A percentile compares a stretch with the other conserved stretches of the same genome.
phyloP scores from a whole-genome alignment of 2,329 filamentous ascomycete species.

The Dactylellina leptospora region DNA sequence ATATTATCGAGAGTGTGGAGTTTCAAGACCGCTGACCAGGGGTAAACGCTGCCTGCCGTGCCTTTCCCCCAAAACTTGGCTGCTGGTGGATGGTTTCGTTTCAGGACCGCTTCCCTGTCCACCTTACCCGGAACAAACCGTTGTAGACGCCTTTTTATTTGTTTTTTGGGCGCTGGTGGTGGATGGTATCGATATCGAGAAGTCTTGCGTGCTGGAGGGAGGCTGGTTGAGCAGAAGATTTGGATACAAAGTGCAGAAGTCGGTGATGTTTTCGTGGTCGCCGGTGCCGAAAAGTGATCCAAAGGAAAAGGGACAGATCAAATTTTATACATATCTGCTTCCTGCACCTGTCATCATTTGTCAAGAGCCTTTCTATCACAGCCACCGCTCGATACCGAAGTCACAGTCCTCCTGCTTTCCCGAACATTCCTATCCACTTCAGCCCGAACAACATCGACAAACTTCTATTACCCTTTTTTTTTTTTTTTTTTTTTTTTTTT shows the following conservation, averaged over 20 bases:
- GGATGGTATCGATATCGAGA: neutral
- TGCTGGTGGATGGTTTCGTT: slow-evolving; percentile 41
- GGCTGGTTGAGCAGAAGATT: too few relatives aligned
- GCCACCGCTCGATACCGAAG: too few relatives aligned
- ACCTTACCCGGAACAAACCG: slow-evolving; percentile 42
- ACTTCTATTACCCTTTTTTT: neutral
- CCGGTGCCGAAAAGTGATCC: neutral
- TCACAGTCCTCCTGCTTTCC: too few relatives aligned
- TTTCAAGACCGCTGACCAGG: slow-evolving; percentile 32
- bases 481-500: neutral
- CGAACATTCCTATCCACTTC: slow-evolving; percentile 19
- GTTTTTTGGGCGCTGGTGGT: neutral
- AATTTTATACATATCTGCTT: slow-evolving; percentile 24
- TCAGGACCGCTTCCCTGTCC: slow-evolving; percentile 43
- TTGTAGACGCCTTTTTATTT: slow-evolving; percentile 27
- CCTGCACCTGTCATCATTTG: slow-evolving; percentile 31
- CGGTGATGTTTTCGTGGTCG: neutral
- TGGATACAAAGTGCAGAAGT: neutral
- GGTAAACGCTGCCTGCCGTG: slow-evolving; percentile 31
- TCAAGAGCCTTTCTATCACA: too few relatives aligned
- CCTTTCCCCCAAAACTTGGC: slow-evolving; percentile 29
- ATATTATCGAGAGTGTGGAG: slow-evolving; percentile 44
- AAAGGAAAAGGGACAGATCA: slow-evolving; percentile 8
- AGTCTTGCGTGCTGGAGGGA: slow-evolving; percentile 28
- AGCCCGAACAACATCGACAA: slow-evolving; percentile 3